Percentiles rank a stretch among this genome's conserved stretches.
Conservation (phyloP, 148 eudicot species). For the Vaccinium myrtillus region DNA sequence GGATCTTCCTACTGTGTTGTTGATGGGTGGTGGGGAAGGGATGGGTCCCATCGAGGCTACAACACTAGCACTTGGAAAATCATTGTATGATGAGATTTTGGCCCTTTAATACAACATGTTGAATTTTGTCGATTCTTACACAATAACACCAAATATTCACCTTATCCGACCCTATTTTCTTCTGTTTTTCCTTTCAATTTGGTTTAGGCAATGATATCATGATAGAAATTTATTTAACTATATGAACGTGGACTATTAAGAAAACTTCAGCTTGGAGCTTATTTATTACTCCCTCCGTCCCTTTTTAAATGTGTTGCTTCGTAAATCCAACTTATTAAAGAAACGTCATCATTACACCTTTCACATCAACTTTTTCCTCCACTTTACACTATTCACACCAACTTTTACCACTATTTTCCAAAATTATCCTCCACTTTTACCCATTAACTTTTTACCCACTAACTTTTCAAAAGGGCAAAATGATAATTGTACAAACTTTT, state of each 20-base stretch:
- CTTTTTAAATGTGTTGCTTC: no score
- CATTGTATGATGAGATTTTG: slow-evolving; percentile 70
- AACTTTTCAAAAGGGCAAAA: no score
- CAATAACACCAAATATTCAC: not conserved
- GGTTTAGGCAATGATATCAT: not conserved
- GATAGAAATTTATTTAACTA: not conserved
- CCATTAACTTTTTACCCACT: no score
- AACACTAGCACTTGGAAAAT: slow-evolving; percentile 75
- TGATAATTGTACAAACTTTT: no score
- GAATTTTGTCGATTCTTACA: not conserved
- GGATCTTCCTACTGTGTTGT: slow-evolving; percentile 74
- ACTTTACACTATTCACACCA: no score
- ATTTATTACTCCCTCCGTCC: no score
- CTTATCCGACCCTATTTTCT: not conserved
- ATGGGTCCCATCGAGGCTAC: slow-evolving; percentile 99
- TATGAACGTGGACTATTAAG: not conserved
- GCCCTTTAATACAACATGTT: not conserved
- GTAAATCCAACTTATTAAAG: no score
- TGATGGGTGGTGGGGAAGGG: slow-evolving; percentile 99
- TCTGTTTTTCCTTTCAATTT: not conserved
- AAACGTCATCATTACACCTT: no score
- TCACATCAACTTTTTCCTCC: no score
- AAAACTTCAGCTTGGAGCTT: not conserved
- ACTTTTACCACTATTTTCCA: no score
- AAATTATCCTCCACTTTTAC: no score